phyloP scores from a whole-genome alignment of 345 rosid species.

The Heritiera littoralis region DNA sequence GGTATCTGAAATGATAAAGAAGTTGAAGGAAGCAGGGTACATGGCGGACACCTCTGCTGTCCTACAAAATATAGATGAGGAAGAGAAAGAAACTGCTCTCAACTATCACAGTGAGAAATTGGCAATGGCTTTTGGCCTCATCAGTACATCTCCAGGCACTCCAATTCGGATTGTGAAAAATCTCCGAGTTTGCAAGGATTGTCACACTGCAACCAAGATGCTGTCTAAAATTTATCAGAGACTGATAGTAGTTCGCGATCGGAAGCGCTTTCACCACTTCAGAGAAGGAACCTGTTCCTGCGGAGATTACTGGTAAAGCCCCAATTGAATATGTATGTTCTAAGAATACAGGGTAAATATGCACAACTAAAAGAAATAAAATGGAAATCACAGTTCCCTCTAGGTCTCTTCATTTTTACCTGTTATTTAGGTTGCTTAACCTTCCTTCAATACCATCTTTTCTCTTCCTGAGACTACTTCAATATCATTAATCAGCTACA shows the following conservation, averaged over 20 bases:
- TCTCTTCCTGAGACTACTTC: neutral
- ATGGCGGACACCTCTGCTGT: conserved; percentile 32
- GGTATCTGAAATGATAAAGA: conserved; percentile 32
- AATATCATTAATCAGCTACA: neutral
- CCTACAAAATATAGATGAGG: conserved; percentile 27
- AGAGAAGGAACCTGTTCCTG: conserved; percentile 35
- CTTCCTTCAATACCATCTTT: conserved; percentile 5
- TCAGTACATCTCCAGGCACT: conserved; percentile 32
- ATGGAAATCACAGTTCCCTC: neutral
- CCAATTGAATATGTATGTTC: neutral
- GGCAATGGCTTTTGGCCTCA: conserved; percentile 37
- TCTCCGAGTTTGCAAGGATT: conserved; percentile 35
- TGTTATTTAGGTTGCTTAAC: neutral
- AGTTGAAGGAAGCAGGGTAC: conserved; percentile 31
- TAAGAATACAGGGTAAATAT: neutral
- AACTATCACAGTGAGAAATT: conserved; percentile 35
- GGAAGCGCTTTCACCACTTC: conserved; percentile 40
- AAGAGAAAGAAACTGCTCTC: conserved; percentile 32
- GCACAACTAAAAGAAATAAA: neutral
- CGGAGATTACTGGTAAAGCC: conserved; percentile 25
- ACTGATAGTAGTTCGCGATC: conserved; percentile 32
- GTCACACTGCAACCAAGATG: conserved; percentile 33
- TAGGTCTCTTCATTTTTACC: neutral
- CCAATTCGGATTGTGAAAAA: conserved; percentile 32
- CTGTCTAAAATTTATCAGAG: conserved; percentile 35